Evolutionary conservation across 2,329 filamentous ascomycete species (phyloP).

Genomic region (Xylariaceae sp.): DNA sequence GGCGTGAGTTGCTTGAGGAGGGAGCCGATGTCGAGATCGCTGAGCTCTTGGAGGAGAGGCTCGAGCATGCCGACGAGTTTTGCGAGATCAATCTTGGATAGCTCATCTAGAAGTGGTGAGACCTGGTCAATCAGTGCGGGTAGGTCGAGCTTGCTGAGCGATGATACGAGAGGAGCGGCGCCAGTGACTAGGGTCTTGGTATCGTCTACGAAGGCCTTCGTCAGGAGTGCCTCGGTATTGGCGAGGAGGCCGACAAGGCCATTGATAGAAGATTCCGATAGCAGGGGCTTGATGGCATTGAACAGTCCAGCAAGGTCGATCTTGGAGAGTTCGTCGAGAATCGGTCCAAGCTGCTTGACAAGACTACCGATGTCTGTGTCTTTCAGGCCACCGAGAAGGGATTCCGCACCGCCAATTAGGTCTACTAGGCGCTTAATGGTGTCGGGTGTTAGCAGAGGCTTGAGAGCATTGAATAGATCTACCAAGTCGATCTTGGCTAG

Average conservation of each 20-base stretch:
- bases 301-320: conserved; percentile 31
- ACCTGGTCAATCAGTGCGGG: conserved; percentile 32
- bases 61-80: conserved; percentile 31
- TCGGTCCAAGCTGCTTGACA: conserved; percentile 28
- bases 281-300: conserved; percentile 32
- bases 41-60: conserved; percentile 32
- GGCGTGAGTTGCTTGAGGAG: conserved; percentile 35
- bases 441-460: conserved; percentile 33
- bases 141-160: conserved; percentile 31
- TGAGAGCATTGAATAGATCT: conserved; percentile 31
- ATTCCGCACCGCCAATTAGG: conserved; percentile 5
- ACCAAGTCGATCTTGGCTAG: conserved; percentile 34
- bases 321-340: conserved; percentile 29
- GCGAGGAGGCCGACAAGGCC: conserved; percentile 31
- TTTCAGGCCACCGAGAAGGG: background rate
- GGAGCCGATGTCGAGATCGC: conserved; percentile 32
- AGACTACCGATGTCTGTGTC: conserved; percentile 28
- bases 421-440: conserved; percentile 21
- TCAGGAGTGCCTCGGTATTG: conserved; percentile 31
- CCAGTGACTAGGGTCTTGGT: conserved; percentile 28
- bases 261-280: conserved; percentile 32
- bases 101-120: conserved; percentile 30
- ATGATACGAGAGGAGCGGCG: conserved; percentile 27
- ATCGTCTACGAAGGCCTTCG: conserved; percentile 27
- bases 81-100: conserved; percentile 21